Evolutionary conservation across 1,139 yeast genomes (phyloP).

Genomic region (Meyerozyma carpophila): DNA sequence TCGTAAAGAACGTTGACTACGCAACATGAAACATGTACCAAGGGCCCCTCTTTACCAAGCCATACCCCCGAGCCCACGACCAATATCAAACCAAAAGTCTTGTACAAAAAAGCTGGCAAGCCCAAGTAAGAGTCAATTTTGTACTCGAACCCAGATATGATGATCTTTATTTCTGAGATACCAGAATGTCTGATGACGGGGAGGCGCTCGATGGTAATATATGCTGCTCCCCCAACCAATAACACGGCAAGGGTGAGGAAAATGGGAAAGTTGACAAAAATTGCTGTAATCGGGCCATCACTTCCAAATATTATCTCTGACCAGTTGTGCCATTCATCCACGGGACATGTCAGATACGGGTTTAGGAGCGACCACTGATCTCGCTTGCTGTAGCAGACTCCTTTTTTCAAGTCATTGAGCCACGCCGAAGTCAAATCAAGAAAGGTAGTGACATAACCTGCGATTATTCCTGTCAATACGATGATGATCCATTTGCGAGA

Average conservation of each 20-base stretch:
- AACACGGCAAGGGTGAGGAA: conserved; percentile 26
- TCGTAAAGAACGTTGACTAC: conserved; percentile 31
- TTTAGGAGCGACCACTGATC: conserved; percentile 39
- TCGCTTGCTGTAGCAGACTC: conserved; percentile 32
- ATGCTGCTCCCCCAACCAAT: conserved; percentile 25
- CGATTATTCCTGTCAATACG: conserved; percentile 19
- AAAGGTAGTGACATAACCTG: conserved; percentile 56
- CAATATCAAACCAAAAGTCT: conserved; percentile 50
- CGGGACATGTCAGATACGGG: conserved; percentile 44
- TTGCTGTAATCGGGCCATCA: conserved; percentile 12
- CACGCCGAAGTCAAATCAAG: conserved; percentile 59
- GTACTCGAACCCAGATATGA: conserved; percentile 56
- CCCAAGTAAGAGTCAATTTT: conserved; percentile 41
- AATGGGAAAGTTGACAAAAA: conserved; percentile 34
- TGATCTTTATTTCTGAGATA: conserved; percentile 61
- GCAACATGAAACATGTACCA: conserved; percentile 82
- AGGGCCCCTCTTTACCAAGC: conserved; percentile 92
- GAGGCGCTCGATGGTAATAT: conserved; percentile 26
- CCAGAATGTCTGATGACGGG: conserved; percentile 58
- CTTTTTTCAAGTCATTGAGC: conserved; percentile 57
- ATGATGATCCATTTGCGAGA: background rate
- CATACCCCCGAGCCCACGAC: conserved; percentile 82
- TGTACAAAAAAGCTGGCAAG: conserved; percentile 39
- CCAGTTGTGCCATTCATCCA: conserved; percentile 40
- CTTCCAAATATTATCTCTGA: conserved; percentile 23